Conservation (phyloP, 1,284 basidiomycete genomes). For the Sporisorium reilianum region DNA sequence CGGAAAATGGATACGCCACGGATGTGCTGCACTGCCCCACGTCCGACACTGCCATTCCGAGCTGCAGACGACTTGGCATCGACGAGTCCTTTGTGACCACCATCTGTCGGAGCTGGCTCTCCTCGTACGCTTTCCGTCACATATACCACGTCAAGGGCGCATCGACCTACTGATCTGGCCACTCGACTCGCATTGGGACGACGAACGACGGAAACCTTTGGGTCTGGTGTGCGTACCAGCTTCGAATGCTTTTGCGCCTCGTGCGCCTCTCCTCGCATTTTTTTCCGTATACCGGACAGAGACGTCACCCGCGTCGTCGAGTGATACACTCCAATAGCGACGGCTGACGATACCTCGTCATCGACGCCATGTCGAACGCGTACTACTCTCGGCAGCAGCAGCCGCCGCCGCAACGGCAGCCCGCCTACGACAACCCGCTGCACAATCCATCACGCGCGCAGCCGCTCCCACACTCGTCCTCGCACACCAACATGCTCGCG, state of each 20-base stretch:
- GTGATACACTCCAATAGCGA: neutral
- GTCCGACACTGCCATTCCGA: neutral
- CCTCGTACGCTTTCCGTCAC: no score
- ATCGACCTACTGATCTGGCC: no score
- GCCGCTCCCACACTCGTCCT: slow-evolving; percentile 6
- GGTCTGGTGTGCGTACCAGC: neutral
- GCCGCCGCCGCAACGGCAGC: slow-evolving; percentile 21
- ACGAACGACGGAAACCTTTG: neutral
- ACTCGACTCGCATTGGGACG: neutral
- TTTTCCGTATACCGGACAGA: no score
- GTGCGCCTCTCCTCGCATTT: neutral
- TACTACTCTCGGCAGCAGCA: slow-evolving; percentile 37
- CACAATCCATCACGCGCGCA: slow-evolving; percentile 7
- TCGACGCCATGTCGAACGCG: slow-evolving; percentile 33
- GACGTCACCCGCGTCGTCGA: no score
- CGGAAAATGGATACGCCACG: neutral
- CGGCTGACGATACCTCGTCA: neutral
- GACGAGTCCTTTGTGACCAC: no score
- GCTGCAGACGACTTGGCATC: neutral
- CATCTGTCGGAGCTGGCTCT: neutral
- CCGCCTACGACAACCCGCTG: slow-evolving; percentile 29
- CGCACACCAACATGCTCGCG: slow-evolving; percentile 18
- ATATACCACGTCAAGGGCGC: no score
- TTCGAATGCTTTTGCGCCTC: neutral
- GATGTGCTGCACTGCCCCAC: slow-evolving; percentile 1